phyloP scores from a whole-genome alignment of 2,329 filamentous ascomycete genomes.

The Stagonosporopsis cucurbitacearum region DNA sequence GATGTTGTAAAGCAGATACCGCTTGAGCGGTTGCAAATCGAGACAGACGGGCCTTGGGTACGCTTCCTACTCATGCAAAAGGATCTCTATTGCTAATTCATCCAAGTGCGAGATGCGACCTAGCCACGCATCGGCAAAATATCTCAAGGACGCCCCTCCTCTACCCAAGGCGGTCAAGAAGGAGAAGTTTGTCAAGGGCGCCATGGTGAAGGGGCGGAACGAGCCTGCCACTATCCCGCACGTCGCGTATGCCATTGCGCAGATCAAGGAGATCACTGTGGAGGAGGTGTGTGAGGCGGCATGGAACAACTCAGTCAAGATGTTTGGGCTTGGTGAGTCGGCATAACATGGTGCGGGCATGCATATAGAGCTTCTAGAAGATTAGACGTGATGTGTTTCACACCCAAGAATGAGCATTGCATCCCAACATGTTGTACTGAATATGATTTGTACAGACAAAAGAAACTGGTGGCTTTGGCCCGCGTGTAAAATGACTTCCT shows the following conservation, averaged over 20 bases:
- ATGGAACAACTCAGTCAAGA: constrained; percentile 50
- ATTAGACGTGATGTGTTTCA: neutral
- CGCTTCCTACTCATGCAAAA: constrained; percentile 7
- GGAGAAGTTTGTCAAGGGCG: constrained; percentile 87
- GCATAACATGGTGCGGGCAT: constrained; percentile 7
- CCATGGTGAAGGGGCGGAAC: constrained; percentile 93
- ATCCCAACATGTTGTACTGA: constrained; percentile 2
- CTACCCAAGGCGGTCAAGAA: constrained; percentile 90
- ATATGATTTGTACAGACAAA: constrained; percentile 32
- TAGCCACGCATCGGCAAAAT: constrained; percentile 83
- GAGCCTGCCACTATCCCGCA: constrained; percentile 87
- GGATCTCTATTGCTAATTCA: neutral
- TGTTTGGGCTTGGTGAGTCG: constrained; percentile 49
- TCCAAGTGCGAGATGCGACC: constrained; percentile 84
- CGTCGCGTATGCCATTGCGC: constrained; percentile 87
- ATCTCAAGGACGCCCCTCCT: constrained; percentile 70
- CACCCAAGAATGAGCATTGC: neutral
- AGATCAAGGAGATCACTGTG: constrained; percentile 78
- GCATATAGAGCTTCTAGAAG: neutral
- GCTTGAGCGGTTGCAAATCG: constrained; percentile 83
- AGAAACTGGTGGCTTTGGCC: constrained; percentile 22
- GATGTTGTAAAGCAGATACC: constrained; percentile 81
- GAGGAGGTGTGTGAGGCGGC: constrained; percentile 82
- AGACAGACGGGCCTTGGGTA: constrained; percentile 93
- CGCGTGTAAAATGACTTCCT: constrained; percentile 29